Conservation (phyloP, 2,329 filamentous ascomycete genomes). For the Arachnopeziza araneosa region DNA sequence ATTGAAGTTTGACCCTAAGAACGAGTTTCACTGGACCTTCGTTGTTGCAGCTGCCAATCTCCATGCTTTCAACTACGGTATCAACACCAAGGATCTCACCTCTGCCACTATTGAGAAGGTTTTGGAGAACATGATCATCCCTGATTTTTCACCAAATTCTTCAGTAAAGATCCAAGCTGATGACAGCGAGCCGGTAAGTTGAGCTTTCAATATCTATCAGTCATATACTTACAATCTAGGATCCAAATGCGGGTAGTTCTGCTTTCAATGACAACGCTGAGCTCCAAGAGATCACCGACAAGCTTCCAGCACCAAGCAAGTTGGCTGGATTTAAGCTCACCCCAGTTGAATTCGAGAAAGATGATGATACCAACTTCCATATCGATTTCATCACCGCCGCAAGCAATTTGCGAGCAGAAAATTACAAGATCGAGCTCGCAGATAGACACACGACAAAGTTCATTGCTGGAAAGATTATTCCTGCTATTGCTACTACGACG, state of each 20-base stretch:
- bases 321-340: conserved; percentile 83
- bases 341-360: conserved; percentile 97
- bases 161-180: conserved; percentile 95
- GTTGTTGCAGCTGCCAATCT: conserved; percentile 84
- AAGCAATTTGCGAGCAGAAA: conserved; percentile 92
- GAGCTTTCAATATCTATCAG: background rate
- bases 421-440: conserved; percentile 92
- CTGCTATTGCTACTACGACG: conserved; percentile 95
- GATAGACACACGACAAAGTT: conserved; percentile 99
- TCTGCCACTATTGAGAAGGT: conserved; percentile 72
- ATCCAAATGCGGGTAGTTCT: conserved; percentile 65
- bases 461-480: conserved; percentile 99
- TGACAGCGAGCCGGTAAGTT: conserved; percentile 76
- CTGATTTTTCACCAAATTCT: conserved; percentile 86
- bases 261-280: conserved; percentile 69
- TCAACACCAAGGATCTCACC: conserved; percentile 73
- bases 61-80: conserved; percentile 96
- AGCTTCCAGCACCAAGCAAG: conserved; percentile 72
- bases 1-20: conserved; percentile 79
- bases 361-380: conserved; percentile 95
- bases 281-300: conserved; percentile 63
- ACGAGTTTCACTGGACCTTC: conserved; percentile 83
- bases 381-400: conserved; percentile 98
- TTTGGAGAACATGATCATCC: conserved; percentile 87
- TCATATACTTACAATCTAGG: conserved; percentile 35